Evolutionary conservation across 2,329 filamentous ascomycete species (phyloP), one percentile per base, ranked within the genome.

Genomic region (Pestalotiopsis fici): DNA sequence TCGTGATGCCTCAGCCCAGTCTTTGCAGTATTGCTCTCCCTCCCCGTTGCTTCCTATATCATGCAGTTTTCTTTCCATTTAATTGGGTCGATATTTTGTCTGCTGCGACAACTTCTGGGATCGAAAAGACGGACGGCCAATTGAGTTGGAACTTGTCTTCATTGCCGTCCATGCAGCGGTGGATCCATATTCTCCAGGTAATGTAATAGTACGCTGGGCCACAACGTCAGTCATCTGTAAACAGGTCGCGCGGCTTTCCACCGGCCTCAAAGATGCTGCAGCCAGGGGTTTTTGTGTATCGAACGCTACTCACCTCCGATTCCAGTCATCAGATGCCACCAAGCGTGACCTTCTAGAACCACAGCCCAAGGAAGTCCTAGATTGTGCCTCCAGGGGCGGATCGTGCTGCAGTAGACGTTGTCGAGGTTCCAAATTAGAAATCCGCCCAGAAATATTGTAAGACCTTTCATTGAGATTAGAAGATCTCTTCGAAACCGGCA

Each of bases 391-490:
- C 90, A 93, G 57, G 76, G 77, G 23, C 89, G 86, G 68, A 96
- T 80, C 35, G 83, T 86, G 28, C 83, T 82, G 78, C 94, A 97
- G 76, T 90, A 93, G n/a, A 86, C 81, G 70, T 93, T 96, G 76
- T 97, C 93, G 64, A 97, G 74, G 65, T 87, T 90, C 94, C 93
- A 97, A 65, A 97, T 86, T 4, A 84, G 81, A 74, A 94, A 97
- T 0, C 93, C 93, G 0, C 88, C 85, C 15, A 96, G 78, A 77
- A 97, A 97, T 70, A 93, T 84, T 43, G 81, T 82, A 28, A 96
- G 80, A 0, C 93, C 93, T 83, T 31, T 59, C 18, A 28, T 1
- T 27, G 50, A 28, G 18, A 50, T 37, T 39, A 21, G 50, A 11
- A 23, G n/a, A 18, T 31, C 50, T 64, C 39, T 23, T 21, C 62